Percentiles rank a stretch among this genome's conserved stretches.
Conservation (phyloP, 352 stramenopile species). For the Globisporangium paroecandrum region DNA sequence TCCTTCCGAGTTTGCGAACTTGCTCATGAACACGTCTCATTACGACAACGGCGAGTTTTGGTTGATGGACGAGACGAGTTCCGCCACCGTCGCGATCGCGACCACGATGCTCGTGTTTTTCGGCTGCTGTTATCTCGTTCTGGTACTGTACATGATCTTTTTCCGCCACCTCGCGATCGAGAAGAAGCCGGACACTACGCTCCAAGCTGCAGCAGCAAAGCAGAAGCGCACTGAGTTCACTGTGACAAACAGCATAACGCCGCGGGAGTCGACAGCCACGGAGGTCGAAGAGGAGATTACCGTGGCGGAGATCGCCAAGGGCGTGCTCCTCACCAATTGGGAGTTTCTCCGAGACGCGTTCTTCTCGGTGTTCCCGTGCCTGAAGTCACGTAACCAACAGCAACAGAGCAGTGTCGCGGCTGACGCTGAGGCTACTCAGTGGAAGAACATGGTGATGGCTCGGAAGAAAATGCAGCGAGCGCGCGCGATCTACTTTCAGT, state of each 20-base stretch:
- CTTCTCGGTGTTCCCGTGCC: background rate
- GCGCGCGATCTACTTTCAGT: conserved; percentile 16
- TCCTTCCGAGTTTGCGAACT: conserved; percentile 11
- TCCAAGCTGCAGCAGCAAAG: background rate
- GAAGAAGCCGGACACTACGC: background rate
- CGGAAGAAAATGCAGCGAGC: conserved; percentile 12
- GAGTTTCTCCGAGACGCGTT: conserved; percentile 6
- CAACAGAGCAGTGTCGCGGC: background rate
- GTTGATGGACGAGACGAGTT: conserved; percentile 6
- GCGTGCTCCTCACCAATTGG: conserved; percentile 13
- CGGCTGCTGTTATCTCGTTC: conserved; percentile 8
- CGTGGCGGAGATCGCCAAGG: conserved; percentile 14
- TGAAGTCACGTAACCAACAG: background rate
- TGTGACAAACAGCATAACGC: background rate
- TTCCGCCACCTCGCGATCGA: conserved; percentile 19
- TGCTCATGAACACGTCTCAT: conserved; percentile 17
- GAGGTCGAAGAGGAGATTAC: conserved; percentile 17
- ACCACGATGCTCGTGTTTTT: conserved; percentile 16
- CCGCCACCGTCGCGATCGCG: background rate
- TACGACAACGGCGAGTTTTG: conserved; percentile 23
- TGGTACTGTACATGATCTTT: conserved; percentile 20
- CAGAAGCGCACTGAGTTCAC: background rate
- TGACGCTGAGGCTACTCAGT: background rate
- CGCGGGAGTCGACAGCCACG: conserved; percentile 1
- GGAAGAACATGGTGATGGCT: background rate